Conservation (phyloP, 1,284 basidiomycete species). For the Chondrostereum purpureum region DNA sequence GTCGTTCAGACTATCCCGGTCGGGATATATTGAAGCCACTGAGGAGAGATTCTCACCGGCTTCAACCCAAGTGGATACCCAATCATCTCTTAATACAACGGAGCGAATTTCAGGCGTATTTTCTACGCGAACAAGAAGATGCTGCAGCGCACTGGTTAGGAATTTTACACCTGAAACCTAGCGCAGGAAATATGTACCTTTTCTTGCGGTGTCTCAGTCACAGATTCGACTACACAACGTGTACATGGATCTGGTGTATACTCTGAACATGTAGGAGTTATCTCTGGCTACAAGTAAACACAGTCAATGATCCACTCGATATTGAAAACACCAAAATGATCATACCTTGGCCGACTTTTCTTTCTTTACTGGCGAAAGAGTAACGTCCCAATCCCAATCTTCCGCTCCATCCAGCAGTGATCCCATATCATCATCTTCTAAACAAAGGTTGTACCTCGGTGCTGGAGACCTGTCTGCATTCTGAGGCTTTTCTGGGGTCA, state of each 20-base stretch:
- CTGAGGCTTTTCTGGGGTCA: conserved; percentile 4
- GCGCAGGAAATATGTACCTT: too few relatives aligned
- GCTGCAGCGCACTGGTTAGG: conserved; percentile 23
- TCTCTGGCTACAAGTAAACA: too few relatives aligned
- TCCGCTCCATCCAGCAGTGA: conserved; percentile 49
- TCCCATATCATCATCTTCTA: conserved; percentile 29
- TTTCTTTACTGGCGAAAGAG: conserved; percentile 24
- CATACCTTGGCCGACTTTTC: neutral
- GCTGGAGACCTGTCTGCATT: conserved; percentile 18
- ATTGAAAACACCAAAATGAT: neutral
- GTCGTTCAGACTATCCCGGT: neutral
- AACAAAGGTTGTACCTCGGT: conserved; percentile 13
- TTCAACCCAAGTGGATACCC: conserved; percentile 51
- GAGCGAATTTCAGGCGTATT: conserved; percentile 30
- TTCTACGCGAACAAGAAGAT: conserved; percentile 37
- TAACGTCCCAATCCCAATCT: conserved; percentile 48
- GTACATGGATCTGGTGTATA: conserved; percentile 18
- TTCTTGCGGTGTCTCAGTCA: too few relatives aligned
- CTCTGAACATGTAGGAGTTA: too few relatives aligned
- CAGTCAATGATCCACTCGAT: too few relatives aligned
- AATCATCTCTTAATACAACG: conserved; percentile 63
- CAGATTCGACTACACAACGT: conserved; percentile 44
- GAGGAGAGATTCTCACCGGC: conserved; percentile 33
- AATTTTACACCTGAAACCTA: too few relatives aligned
- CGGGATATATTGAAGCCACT: neutral